Base-by-base conservation (phyloP, 2,329 filamentous ascomycete genomes). In the Clonostachys chloroleuca region DNA sequence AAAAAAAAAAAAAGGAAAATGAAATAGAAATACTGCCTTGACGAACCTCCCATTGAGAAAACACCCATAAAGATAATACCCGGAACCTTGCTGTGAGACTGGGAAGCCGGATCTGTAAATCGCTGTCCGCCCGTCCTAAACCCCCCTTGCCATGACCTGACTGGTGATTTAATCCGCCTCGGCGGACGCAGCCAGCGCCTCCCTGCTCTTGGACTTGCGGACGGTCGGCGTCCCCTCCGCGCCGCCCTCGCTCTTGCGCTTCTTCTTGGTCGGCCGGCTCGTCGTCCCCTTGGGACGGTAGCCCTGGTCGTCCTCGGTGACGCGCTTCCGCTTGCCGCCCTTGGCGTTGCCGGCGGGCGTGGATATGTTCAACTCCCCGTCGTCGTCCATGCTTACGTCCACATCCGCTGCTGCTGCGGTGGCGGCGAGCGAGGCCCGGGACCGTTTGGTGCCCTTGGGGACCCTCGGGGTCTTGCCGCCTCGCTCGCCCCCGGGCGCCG, bases 261-360 rank as follows among this genome's bases (percentile, higher is more conserved):
- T 83, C 63, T 75, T 76, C 68, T 83, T 83, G 1, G 66, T 64
- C 16, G 77, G 76, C 37, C 78, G 68, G 36, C 69, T 74, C 3
- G 69, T 70, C 3, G 78, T 80, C 4, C 75, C 75, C 45, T 52
- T 52, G 4, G 80, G 79, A 49, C 79, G 71, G 58, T 84, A 84
- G 5, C 80, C 79, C 1, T 66, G 63, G 51, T 84, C 81, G 8
- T 83, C 81, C 34, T 81, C 79, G 8, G 83, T 81, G 34, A 81
- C 79, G 30, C 78, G 69, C 71, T 82, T 82, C 49, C 75, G 70
- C 62, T 77, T 77, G 37, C 64, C 58, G 50, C 75, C 70, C 62
- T 77, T 77, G 37, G 64, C 59, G 12, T 65, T 55, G 36, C 53
- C 57, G 8, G 62, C 60, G 6, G 59, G 62, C 39, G 58, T 73